A percentile compares a stretch with the other conserved stretches of the same genome.
Evolutionary conservation across 2,329 filamentous ascomycete species (phyloP).

Genomic region (Aspergillus puulaauensis): DNA sequence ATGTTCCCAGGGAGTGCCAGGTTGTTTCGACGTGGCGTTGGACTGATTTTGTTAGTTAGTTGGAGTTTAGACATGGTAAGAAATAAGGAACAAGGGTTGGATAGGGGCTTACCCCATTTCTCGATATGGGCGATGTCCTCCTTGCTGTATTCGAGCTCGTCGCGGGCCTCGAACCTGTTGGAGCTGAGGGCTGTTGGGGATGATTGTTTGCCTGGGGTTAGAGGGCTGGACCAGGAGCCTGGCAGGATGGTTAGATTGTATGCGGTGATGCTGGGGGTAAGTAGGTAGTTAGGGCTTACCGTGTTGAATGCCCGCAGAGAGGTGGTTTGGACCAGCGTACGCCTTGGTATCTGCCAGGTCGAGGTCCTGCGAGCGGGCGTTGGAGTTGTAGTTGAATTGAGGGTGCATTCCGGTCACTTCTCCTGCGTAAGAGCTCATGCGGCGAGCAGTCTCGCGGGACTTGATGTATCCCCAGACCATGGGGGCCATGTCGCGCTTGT

Average conservation of each 20-base stretch:
- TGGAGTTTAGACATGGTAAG: neutral
- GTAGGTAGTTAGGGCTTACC: slow-evolving; percentile 41
- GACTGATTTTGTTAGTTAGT: slow-evolving; percentile 35
- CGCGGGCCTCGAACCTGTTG: slow-evolving; percentile 59
- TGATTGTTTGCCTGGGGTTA: slow-evolving; percentile 56
- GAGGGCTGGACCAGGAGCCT: slow-evolving; percentile 62
- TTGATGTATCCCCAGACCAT: slow-evolving; percentile 87
- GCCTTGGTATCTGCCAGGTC: slow-evolving; percentile 72
- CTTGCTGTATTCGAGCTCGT: slow-evolving; percentile 66
- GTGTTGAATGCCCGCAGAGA: slow-evolving; percentile 70
- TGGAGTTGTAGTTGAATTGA: slow-evolving; percentile 69
- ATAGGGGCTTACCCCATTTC: slow-evolving; percentile 51
- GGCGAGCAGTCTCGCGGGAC: slow-evolving; percentile 73
- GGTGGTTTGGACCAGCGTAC: slow-evolving; percentile 71
- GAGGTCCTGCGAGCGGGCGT: slow-evolving; percentile 69
- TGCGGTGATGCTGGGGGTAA: neutral
- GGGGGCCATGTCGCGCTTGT: slow-evolving; percentile 78
- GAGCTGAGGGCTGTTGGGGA: slow-evolving; percentile 58
- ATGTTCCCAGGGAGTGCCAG: slow-evolving; percentile 68
- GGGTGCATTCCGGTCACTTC: slow-evolving; percentile 69
- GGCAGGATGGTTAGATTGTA: slow-evolving; percentile 16
- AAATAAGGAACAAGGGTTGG: neutral
- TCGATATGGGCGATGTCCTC: slow-evolving; percentile 59
- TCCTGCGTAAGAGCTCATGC: slow-evolving; percentile 75
- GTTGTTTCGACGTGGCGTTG: slow-evolving; percentile 74